Base-by-base conservation (phyloP, 768 basidiomycete genomes). In the Naganishia kalamii region DNA sequence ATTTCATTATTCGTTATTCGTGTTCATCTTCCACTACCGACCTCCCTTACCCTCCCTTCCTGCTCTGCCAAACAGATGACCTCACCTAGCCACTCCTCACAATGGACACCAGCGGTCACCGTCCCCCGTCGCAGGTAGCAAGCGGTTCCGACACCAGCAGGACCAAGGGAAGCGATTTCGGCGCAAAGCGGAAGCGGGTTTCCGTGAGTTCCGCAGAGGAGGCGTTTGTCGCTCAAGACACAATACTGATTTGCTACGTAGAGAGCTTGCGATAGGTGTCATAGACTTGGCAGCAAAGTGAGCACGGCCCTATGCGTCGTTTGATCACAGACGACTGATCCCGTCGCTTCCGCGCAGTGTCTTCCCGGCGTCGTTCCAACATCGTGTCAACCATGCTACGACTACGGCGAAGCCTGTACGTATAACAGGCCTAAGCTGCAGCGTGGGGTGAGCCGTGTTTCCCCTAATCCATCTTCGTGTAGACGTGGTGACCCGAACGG, bases 261-360 rank as follows among this genome's bases (percentile, higher is more conserved):
- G 50, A 51, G 50, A 51, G 50, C 50, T 51, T 51, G 50, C 17
- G 50, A 51, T 51, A 51, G 50, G 29, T 51, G 50, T 51, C 50
- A 51, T 32, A 51, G 32, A 32, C 50, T 51, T 19, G 50, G 50
- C 15, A 51, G 32, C 17, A 51, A 32, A 51, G 50, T 51, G 29
- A 10, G 30, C 50, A 51, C 29, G 25, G 7, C 17, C 8, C 37
- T 8, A 40, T 40, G 37, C 37, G 37, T 7, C 7, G 8, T 8
- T 17, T 17, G 37, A 5, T 8, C 4, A 17, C 29, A 30, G 50
- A 51, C 50, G 32, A 15, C 50, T 51, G 50, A 51, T 51, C 3
- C 50, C 4, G 48, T 50, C n/a, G 27, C 29, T 32, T 51, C 30
- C 4, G 19, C 11, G 12, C 32, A 51, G 50, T 51, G 50, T 51